phyloP scores from a whole-genome alignment of 768 basidiomycete genomes.

The Leccinellum luteum region DNA sequence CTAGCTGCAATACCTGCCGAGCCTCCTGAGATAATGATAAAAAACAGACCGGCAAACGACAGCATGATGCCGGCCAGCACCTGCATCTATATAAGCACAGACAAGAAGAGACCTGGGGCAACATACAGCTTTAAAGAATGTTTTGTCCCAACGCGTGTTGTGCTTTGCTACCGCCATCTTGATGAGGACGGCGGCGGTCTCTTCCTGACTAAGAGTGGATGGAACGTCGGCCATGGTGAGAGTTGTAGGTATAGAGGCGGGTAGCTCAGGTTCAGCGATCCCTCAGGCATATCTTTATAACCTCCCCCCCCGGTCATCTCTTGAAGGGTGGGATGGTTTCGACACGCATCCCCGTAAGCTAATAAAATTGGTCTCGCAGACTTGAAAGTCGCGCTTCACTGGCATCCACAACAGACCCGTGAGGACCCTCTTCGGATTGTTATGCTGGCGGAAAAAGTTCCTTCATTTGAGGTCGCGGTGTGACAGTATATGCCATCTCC shows the following conservation, averaged over 20 bases:
- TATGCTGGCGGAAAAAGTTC: not conserved
- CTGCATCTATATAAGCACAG: conserved; percentile 30
- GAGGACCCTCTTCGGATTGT: not conserved
- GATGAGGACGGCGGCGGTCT: conserved; percentile 58
- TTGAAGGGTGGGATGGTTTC: not conserved
- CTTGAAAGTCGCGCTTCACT: not conserved
- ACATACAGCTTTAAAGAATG: conserved; percentile 70
- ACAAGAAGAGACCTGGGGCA: not conserved
- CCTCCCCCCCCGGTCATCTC: not conserved
- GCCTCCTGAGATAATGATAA: conserved; percentile 59
- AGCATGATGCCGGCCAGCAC: conserved; percentile 68
- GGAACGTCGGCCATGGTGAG: conserved; percentile 25
- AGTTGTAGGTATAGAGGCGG: conserved; percentile 1
- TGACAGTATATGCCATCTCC: not conserved
- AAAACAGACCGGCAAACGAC: conserved; percentile 70
- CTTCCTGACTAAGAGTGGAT: conserved; percentile 54
- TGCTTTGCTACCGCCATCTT: conserved; percentile 61
- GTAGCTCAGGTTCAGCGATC: not conserved
- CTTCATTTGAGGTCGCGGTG: not conserved
- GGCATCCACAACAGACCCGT: not conserved
- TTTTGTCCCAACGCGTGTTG: conserved; percentile 52
- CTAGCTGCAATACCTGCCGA: conserved; percentile 44
- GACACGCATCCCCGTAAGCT: not conserved
- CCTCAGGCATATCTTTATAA: conserved; percentile 17
- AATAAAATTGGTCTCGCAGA: conserved; percentile 3